A percentile compares a stretch with the other conserved stretches of the same genome.
Evolutionary conservation across 2,329 filamentous ascomycete species (phyloP).

Genomic region (Neonectria ditissima): DNA sequence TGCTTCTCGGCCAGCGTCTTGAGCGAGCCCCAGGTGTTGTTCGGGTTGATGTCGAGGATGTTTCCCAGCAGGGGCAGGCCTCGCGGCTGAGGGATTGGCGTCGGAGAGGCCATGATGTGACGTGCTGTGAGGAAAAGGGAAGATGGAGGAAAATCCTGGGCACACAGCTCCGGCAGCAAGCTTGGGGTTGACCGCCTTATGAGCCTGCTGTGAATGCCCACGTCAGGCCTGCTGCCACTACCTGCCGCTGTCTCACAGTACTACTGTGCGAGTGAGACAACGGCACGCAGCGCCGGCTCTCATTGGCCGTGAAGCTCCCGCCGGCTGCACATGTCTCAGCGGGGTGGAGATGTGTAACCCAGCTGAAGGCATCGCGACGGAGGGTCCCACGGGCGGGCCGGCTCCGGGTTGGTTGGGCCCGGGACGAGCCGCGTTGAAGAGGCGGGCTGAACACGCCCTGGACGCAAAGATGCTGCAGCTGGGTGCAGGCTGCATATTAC

Average conservation of each 20-base stretch:
- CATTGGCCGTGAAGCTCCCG: slow-evolving; percentile 18
- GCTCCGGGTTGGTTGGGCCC: slow-evolving; percentile 10
- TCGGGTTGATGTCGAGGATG: slow-evolving; percentile 50
- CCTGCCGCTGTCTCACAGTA: slow-evolving; percentile 18
- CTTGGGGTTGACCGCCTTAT: slow-evolving; percentile 22
- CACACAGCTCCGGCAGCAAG: not conserved
- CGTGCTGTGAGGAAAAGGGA: not conserved
- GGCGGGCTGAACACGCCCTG: slow-evolving; percentile 11
- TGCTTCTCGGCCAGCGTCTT: slow-evolving; percentile 52
- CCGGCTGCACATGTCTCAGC: slow-evolving; percentile 19
- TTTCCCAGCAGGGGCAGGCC: slow-evolving; percentile 54
- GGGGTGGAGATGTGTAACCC: slow-evolving; percentile 13
- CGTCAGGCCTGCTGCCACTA: slow-evolving; percentile 18
- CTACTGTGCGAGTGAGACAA: slow-evolving; percentile 15
- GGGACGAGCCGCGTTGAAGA: slow-evolving; percentile 21
- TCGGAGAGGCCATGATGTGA: slow-evolving; percentile 49
- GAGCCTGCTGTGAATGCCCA: not conserved
- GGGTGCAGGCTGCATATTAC: slow-evolving; percentile 15
- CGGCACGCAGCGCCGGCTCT: slow-evolving; percentile 1
- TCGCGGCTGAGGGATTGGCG: slow-evolving; percentile 51
- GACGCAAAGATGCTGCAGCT: slow-evolving; percentile 20
- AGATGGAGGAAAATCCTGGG: not conserved
- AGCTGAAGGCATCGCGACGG: slow-evolving; percentile 17
- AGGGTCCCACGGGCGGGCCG: slow-evolving; percentile 9
- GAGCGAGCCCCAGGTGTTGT: slow-evolving; percentile 53